phyloP scores from a whole-genome alignment of 73 alveolate genomes.

The Paramecium sexaurelia region DNA sequence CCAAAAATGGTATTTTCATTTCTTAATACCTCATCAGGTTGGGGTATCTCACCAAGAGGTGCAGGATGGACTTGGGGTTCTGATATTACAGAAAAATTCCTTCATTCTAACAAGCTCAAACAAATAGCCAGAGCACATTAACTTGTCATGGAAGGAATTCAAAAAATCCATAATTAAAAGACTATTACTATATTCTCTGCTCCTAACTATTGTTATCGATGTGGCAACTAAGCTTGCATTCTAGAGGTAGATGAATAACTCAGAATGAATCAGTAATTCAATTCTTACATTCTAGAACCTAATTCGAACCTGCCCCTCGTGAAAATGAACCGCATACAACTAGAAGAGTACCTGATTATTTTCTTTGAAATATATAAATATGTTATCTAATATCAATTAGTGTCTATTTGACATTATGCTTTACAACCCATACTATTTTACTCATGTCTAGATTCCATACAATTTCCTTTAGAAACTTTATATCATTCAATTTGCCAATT shows the following conservation, averaged over 20 bases:
- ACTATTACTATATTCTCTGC: constrained; percentile 94
- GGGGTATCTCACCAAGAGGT: constrained; percentile 79
- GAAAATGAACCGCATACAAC: constrained; percentile 70
- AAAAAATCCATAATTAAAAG: constrained; percentile 75
- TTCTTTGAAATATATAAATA: constrained; percentile 60
- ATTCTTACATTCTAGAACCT: constrained; percentile 11
- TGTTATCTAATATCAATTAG: constrained; percentile 16
- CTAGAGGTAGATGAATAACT: constrained; percentile 70
- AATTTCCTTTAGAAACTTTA: not conserved
- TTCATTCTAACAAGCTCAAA: constrained; percentile 63
- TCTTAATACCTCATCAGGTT: constrained; percentile 38
- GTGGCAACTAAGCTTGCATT: constrained; percentile 92
- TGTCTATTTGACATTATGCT: not conserved
- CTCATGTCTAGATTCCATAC: not conserved
- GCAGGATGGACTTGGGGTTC: constrained; percentile 84
- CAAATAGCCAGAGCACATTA: constrained; percentile 77
- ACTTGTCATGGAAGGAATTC: constrained; percentile 78
- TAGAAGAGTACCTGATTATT: constrained; percentile 71
- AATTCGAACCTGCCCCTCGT: constrained; percentile 69
- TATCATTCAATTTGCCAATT: not conserved
- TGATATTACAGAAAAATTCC: constrained; percentile 76
- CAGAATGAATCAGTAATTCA: constrained; percentile 53
- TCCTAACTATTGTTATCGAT: constrained; percentile 95
- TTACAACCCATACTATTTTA: not conserved
- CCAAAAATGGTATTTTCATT: constrained; percentile 42